phyloP scores from a whole-genome alignment of 1,284 basidiomycete genomes.

The Bjerkandera adusta region DNA sequence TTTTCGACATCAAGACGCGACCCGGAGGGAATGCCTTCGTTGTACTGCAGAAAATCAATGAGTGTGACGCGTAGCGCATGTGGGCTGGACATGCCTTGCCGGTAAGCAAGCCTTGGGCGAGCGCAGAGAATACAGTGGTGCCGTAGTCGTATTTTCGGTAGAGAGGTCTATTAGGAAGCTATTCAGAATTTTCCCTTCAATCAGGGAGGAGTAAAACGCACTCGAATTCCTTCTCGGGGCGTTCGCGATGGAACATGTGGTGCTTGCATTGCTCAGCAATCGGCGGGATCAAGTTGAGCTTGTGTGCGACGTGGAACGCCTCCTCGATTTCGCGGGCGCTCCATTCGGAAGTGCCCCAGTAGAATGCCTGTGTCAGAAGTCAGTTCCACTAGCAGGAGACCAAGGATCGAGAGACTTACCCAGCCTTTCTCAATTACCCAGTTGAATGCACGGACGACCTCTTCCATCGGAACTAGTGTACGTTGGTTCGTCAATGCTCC shows the following conservation, averaged over 20 bases:
- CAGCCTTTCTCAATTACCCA: slow-evolving; percentile 65
- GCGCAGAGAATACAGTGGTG: slow-evolving; percentile 75
- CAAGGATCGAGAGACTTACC: slow-evolving; percentile 32
- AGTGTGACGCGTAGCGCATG: background rate
- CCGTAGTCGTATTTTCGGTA: slow-evolving; percentile 59
- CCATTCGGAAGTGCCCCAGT: slow-evolving; percentile 84
- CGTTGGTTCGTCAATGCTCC: background rate
- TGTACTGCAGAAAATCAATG: slow-evolving; percentile 32
- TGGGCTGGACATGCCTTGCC: slow-evolving; percentile 54
- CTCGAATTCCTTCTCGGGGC: slow-evolving; percentile 81
- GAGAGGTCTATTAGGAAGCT: slow-evolving; percentile 39
- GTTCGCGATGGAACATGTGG: slow-evolving; percentile 68
- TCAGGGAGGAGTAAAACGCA: slow-evolving; percentile 29
- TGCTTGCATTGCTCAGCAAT: slow-evolving; percentile 81
- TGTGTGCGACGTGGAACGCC: slow-evolving; percentile 67
- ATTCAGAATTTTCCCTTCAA: background rate
- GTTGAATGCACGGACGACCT: slow-evolving; percentile 73
- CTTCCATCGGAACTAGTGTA: slow-evolving; percentile 68
- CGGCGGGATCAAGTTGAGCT: slow-evolving; percentile 69
- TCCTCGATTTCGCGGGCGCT: slow-evolving; percentile 71
- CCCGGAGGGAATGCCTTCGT: slow-evolving; percentile 49
- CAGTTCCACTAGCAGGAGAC: background rate
- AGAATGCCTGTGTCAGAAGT: slow-evolving; percentile 47
- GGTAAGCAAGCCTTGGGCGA: slow-evolving; percentile 70
- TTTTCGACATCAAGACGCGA: slow-evolving; percentile 60